Percentiles rank a stretch among this genome's conserved stretches.
Evolutionary conservation across 768 basidiomycete species (phyloP).

Genomic region (Tricholoma saponaceum): DNA sequence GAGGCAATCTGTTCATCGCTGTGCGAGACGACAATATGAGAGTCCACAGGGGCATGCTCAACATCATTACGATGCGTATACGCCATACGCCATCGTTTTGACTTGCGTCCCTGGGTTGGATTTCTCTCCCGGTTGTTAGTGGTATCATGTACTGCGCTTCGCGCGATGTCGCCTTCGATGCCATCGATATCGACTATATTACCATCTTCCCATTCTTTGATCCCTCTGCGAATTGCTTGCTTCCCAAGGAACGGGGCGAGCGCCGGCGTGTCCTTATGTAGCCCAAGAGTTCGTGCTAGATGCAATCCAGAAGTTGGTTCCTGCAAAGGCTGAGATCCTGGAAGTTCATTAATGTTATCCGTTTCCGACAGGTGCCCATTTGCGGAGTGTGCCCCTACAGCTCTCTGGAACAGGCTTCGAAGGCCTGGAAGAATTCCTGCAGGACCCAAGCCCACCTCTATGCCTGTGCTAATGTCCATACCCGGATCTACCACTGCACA

Average conservation of each 20-base stretch:
- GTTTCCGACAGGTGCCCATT: not conserved
- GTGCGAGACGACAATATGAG: not conserved
- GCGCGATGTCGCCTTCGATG: not conserved
- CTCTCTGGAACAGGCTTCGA: conserved; percentile 45
- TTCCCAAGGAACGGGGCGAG: conserved; percentile 48
- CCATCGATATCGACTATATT: conserved; percentile 33
- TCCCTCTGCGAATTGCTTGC: conserved; percentile 33
- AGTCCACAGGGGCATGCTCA: not conserved
- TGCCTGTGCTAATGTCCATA: conserved; percentile 35
- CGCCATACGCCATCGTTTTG: conserved; percentile 32
- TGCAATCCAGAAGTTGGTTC: conserved; percentile 14
- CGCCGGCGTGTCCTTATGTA: conserved; percentile 46
- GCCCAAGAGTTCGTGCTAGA: conserved; percentile 40
- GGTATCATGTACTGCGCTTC: not conserved
- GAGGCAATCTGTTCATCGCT: not conserved
- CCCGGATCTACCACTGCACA: conserved; percentile 41
- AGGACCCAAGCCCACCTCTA: conserved; percentile 40
- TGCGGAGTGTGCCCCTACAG: conserved; percentile 29
- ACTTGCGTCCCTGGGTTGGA: not conserved
- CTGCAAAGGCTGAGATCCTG: not conserved
- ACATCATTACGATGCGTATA: conserved; percentile 29
- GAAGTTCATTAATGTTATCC: not conserved
- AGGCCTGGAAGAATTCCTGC: conserved; percentile 42
- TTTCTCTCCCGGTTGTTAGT: not conserved
- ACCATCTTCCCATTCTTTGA: conserved; percentile 36